Base-by-base conservation (phyloP, 192 early-diverging fungal genomes). In the Thamnidium elegans region DNA sequence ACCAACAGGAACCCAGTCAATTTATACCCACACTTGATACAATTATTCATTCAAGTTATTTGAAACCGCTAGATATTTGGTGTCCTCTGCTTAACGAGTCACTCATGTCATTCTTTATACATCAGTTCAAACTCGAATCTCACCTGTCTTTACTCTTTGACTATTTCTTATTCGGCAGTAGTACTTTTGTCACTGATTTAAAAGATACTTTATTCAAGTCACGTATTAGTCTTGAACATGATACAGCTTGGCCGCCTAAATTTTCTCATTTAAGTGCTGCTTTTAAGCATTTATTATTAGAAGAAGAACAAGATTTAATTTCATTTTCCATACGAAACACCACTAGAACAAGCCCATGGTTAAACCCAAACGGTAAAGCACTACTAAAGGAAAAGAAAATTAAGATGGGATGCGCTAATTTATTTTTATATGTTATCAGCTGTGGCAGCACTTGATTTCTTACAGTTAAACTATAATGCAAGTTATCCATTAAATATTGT, bases 391-490 rank as follows among this genome's bases (percentile, higher is more conserved):
- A 2, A 4, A 0, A 0, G 20, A 36, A 43, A 36, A 15, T 14
- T 31, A 7, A 39, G 14, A 14, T 55, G 32, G 17, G 30, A 7
- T 36, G 32, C 17, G 17, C 34, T n/a, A 17, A 17, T 17, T 17
- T 32, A 36, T 36, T 19, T 31, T 56, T 56, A 15, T 56, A 17
- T 14, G 7, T 19, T 43, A 44, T 45, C 39, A 59, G 58, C 58
- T 21, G 43, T 81, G 7, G 78, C 78, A 26, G 78, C 80, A n/a
- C 62, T 81, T 2, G 82, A 84, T 39, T 84, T 81, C 62, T 64
- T 84, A 20, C 75, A 76, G 8, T 43, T 84, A 39, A 58, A 71
- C 13, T 84, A 81, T 66, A 69, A 72, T 46, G 70, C 80, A 10
- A 69, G 74, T 8, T 67, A 75, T 17, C 82, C 82, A 0, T 52